phyloP scores from a whole-genome alignment of 371 early-diverging fungal genomes.

The Gilbertella persicaria region DNA sequence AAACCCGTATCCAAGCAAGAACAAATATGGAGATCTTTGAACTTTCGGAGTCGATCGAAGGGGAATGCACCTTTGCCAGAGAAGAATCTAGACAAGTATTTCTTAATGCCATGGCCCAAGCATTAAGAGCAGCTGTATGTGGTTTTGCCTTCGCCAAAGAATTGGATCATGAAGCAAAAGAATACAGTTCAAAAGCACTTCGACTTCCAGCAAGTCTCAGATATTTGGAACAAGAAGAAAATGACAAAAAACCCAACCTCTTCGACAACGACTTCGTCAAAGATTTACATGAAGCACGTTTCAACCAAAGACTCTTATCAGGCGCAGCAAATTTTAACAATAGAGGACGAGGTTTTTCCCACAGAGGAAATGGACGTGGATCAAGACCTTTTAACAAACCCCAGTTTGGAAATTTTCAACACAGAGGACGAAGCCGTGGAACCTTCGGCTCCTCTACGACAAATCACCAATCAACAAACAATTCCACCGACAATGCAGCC shows the following conservation, averaged over 20 bases:
- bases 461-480: too few relatives aligned
- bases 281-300: slow-evolving; percentile 2
- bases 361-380: too few relatives aligned
- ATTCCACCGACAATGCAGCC: too few relatives aligned
- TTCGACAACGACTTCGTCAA: slow-evolving; percentile 1
- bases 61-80: background rate
- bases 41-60: background rate
- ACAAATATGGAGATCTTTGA: background rate
- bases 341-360: too few relatives aligned
- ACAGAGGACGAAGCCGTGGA: too few relatives aligned
- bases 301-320: too few relatives aligned
- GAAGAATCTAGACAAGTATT: background rate
- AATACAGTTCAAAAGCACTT: background rate
- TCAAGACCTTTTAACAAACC: too few relatives aligned
- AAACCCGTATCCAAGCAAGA: slow-evolving; percentile 3
- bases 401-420: too few relatives aligned
- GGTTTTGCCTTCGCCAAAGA: slow-evolving; percentile 1
- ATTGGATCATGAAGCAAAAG: slow-evolving; percentile 11
- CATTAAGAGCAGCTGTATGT: slow-evolving; percentile 3
- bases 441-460: too few relatives aligned
- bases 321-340: too few relatives aligned
- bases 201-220: slow-evolving; percentile 5
- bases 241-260: background rate
- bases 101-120: background rate
- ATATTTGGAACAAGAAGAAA: slow-evolving; percentile 1